These are phyloP conservation scores for Gomphus sp. DNA, from an alignment of 1,284 basidiomycete genomes.

Conservation along the genomic window DNA sequence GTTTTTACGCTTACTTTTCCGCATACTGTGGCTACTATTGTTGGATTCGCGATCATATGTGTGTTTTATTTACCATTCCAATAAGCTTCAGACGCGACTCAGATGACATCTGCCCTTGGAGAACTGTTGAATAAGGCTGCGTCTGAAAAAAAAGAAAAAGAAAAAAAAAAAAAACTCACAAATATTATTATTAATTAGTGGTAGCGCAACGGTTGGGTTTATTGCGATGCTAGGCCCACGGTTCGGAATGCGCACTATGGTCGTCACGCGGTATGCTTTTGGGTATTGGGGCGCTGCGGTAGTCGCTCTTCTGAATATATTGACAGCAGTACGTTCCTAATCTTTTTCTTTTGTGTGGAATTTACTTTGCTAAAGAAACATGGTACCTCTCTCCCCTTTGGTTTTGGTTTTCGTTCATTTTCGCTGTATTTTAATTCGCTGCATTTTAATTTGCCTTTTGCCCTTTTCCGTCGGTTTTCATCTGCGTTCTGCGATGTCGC, in stretches of 20 bases:
- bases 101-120: too few relatives aligned
- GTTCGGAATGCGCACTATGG: slow-evolving; percentile 56
- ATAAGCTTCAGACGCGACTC: too few relatives aligned
- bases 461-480: not conserved
- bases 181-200: not conserved
- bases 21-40: slow-evolving; percentile 3
- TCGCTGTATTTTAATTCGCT: too few relatives aligned
- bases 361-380: slow-evolving; percentile 15
- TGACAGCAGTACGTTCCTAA: slow-evolving; percentile 34
- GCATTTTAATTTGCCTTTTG: not conserved
- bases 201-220: slow-evolving; percentile 31
- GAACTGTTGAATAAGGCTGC: too few relatives aligned
- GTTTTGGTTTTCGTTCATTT: not conserved
- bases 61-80: not conserved
- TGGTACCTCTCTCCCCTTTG: not conserved
- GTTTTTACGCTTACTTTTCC: slow-evolving; percentile 42
- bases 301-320: slow-evolving; percentile 49
- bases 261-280: slow-evolving; percentile 44
- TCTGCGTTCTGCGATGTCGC: not conserved
- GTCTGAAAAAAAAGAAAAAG: too few relatives aligned
- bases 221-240: slow-evolving; percentile 51
- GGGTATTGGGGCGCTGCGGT: slow-evolving; percentile 48
- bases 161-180: not conserved
- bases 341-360: too few relatives aligned
- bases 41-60: slow-evolving; percentile 5